Evolutionary conservation across 1,284 basidiomycete species (phyloP), one percentile per base, ranked within the genome.

Genomic region (Rhodofomes roseus): DNA sequence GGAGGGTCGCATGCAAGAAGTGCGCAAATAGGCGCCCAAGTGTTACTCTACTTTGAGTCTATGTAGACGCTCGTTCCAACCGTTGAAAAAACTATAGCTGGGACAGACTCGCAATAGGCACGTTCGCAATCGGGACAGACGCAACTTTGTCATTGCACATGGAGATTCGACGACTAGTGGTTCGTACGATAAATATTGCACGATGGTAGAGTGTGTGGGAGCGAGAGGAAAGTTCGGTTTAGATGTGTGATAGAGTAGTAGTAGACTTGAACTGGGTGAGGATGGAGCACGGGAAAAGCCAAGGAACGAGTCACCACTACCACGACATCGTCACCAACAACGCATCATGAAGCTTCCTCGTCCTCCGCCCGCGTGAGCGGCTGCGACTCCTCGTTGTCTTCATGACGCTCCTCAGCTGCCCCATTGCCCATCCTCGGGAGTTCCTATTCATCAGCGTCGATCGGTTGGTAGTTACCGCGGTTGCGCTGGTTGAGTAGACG

Each of bases 391-490:
- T 64, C 58, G 50, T 34, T 37, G 25, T 56, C 60, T 54, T 63
- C 63, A 55, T 66, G 67, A 62, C 67, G 61, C 62, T 64, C 71
- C 69, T 68, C 69, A 61, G 62, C 64, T 61, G 63, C 66, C 60
- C 62, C 68, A 60, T 62, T 66, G 65, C 73, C 75, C 79, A 81
- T 79, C 81, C 84, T 85, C 85, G 79, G 79, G 77, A 86, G 77
- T 85, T 85, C 84, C 84, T 86, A 88, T 81, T 86, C 82, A 41
- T 84, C 81, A 41, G 70, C 73, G 23, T 72, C 75, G 57, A 89
- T 82, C 57, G 84, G 79, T 63, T 81, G 76, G 70, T 90, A 90
- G 20, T 74, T 66, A 18, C 71, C 73, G 60, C 80, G 73, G 12
- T 75, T 76, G 27, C 75, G 68, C n/a, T 80, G 73, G 14, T 81